Conservation (phyloP, 1,139 yeast species). For the Geotrichum histeridarum region DNA sequence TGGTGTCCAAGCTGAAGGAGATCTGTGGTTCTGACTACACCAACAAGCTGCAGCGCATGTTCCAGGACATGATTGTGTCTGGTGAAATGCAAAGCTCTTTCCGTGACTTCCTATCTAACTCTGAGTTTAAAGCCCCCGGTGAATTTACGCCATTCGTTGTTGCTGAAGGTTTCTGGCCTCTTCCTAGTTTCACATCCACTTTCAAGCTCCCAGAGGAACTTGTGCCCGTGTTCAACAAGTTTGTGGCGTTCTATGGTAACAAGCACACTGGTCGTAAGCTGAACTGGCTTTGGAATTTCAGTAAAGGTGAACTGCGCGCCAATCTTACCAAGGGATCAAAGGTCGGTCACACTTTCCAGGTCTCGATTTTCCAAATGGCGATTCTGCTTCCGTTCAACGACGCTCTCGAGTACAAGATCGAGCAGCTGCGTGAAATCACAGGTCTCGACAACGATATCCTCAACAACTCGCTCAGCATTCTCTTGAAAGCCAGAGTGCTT, state of each 20-base stretch:
- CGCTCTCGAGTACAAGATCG: conserved; percentile 52
- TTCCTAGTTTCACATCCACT: conserved; percentile 46
- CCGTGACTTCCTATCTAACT: conserved; percentile 37
- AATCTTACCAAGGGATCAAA: conserved; percentile 67
- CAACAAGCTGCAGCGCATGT: conserved; percentile 91
- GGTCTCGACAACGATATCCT: conserved; percentile 62
- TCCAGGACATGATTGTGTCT: conserved; percentile 86
- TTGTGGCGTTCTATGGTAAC: conserved; percentile 61
- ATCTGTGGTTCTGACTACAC: conserved; percentile 92
- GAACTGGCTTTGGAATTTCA: conserved; percentile 94
- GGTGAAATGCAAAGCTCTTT: conserved; percentile 68
- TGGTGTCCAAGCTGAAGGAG: conserved; percentile 81
- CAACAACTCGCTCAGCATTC: conserved; percentile 70
- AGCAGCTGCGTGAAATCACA: conserved; percentile 60
- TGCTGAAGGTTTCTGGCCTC: conserved; percentile 91
- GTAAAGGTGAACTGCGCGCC: conserved; percentile 90
- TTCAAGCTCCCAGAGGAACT: conserved; percentile 63
- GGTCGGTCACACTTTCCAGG: conserved; percentile 73
- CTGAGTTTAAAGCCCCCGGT: conserved; percentile 44
- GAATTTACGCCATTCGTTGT: conserved; percentile 69
- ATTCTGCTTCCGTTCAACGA: conserved; percentile 77
- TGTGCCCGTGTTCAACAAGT: conserved; percentile 56
- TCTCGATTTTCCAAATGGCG: conserved; percentile 81
- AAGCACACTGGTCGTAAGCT: conserved; percentile 86
- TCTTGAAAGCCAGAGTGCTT: conserved; percentile 72